A percentile compares a stretch with the other conserved stretches of the same genome.
phyloP scores from a whole-genome alignment of 2,329 filamentous ascomycete genomes.

The Curvularia sp. region DNA sequence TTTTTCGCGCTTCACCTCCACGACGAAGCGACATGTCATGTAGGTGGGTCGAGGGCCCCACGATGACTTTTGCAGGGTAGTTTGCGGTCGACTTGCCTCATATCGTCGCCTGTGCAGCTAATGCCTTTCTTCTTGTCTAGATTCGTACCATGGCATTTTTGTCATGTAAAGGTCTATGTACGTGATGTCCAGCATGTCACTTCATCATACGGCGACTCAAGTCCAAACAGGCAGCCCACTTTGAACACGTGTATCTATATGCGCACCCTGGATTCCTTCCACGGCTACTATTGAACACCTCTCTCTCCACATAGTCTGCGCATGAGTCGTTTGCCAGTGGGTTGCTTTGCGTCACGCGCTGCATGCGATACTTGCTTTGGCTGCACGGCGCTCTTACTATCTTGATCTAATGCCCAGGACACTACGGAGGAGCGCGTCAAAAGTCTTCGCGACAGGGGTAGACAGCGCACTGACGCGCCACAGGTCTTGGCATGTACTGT shows the following conservation, averaged over 20 bases:
- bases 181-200: slow-evolving; percentile 2
- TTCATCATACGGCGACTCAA: neutral
- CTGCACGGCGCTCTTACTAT: slow-evolving; percentile 3
- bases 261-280: slow-evolving; percentile 32
- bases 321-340: slow-evolving; percentile 3
- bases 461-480: no score
- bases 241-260: slow-evolving; percentile 34
- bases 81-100: slow-evolving; percentile 7
- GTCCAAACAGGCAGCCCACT: slow-evolving; percentile 20
- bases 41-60: slow-evolving; percentile 6
- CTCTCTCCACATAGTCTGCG: slow-evolving; percentile 5
- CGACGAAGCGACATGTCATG: slow-evolving; percentile 13
- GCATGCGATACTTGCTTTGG: slow-evolving; percentile 13
- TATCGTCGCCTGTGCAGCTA: slow-evolving; percentile 3
- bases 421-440: no score
- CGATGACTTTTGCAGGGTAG: neutral
- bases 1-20: slow-evolving; percentile 3
- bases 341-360: slow-evolving; percentile 6
- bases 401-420: slow-evolving; percentile 1
- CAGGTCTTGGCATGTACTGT: no score
- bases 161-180: slow-evolving; percentile 3
- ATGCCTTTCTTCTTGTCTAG: neutral
- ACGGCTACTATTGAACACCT: slow-evolving; percentile 1
- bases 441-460: no score
- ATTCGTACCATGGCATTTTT: neutral